Evolutionary conservation across 176 grass and related monocot species (phyloP).

Genomic region (Lolium perenne): DNA sequence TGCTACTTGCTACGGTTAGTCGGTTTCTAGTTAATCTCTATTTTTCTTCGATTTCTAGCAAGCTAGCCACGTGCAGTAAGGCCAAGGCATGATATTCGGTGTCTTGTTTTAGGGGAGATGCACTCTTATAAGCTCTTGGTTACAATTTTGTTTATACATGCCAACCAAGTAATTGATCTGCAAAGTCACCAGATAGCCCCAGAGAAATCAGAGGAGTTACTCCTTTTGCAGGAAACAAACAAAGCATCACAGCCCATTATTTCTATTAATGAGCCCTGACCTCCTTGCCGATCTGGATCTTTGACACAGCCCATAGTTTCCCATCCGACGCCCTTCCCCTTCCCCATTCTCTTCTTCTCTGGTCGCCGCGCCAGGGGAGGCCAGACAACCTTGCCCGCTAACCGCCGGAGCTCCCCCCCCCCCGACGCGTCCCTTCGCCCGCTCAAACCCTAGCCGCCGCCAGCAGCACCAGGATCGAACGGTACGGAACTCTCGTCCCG

Average conservation of each 20-base stretch:
- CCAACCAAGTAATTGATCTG: background rate
- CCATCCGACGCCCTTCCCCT: background rate
- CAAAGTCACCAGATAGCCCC: background rate
- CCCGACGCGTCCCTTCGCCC: background rate
- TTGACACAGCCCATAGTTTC: background rate
- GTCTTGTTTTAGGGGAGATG: background rate
- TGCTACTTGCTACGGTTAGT: background rate
- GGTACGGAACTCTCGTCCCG: background rate
- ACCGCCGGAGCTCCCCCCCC: background rate
- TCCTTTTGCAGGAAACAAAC: background rate
- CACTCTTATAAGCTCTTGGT: background rate
- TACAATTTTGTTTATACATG: background rate
- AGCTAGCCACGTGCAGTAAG: background rate
- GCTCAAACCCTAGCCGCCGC: background rate
- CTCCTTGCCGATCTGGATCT: background rate
- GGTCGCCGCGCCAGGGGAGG: background rate
- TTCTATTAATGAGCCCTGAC: background rate
- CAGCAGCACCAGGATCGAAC: background rate
- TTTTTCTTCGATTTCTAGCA: background rate
- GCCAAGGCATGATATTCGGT: background rate
- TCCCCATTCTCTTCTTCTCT: background rate
- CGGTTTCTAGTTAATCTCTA: background rate
- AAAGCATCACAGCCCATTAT: background rate
- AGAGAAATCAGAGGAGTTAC: background rate
- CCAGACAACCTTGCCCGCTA: background rate